These are phyloP conservation scores for Saccharomyces mikatae DNA, from an alignment of 805 yeast genomes.

Conservation along the genomic window DNA sequence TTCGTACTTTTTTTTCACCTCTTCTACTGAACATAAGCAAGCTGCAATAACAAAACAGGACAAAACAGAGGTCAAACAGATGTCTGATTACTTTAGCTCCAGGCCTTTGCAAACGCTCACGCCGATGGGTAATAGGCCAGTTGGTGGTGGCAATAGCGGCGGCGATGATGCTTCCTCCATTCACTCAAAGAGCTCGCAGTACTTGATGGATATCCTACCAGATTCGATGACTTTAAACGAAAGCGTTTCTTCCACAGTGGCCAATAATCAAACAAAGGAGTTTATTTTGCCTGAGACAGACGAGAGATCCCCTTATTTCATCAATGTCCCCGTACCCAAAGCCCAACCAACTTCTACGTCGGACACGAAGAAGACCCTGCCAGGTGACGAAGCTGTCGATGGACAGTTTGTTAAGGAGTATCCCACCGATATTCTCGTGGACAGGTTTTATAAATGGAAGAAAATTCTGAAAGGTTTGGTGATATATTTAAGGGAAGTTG, in stretches of 20 bases:
- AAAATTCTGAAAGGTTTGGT: constrained; percentile 63
- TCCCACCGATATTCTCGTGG: constrained; percentile 77
- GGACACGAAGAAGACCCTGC: background rate
- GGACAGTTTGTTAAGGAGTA: constrained; percentile 30
- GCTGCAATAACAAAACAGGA: background rate
- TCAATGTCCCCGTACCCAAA: constrained; percentile 30
- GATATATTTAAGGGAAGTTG: constrained; percentile 63
- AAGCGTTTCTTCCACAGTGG: constrained; percentile 2
- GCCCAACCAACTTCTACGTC: constrained; percentile 8
- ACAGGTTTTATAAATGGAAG: constrained; percentile 76
- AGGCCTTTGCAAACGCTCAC: constrained; percentile 3
- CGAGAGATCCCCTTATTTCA: constrained; percentile 27
- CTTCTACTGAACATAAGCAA: background rate
- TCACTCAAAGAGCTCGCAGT: constrained; percentile 19
- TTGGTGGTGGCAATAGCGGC: background rate
- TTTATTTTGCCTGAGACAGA: constrained; percentile 23
- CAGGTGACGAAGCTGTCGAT: constrained; percentile 12
- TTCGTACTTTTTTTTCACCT: background rate
- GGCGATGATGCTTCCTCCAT: constrained; percentile 13
- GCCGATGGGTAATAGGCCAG: background rate
- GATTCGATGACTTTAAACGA: constrained; percentile 9
- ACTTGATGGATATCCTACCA: constrained; percentile 17
- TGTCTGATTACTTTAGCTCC: constrained; percentile 22
- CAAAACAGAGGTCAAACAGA: background rate
- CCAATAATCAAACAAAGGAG: constrained; percentile 6